Base-by-base conservation (phyloP, 192 early-diverging fungal species). In the Umbelopsis isabellina region DNA sequence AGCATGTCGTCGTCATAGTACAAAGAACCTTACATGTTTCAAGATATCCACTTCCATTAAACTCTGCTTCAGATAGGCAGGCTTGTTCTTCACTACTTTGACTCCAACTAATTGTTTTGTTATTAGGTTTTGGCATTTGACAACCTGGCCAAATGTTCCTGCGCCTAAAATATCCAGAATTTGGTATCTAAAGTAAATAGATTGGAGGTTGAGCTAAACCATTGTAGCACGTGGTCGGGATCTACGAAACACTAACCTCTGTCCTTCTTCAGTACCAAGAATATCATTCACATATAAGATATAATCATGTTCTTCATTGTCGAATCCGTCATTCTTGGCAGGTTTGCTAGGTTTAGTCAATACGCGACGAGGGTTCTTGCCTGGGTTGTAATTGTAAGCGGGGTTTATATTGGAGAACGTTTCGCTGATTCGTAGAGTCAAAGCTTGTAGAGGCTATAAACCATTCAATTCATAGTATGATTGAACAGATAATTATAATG, bases 91-190 rank as follows among this genome's bases (percentile, higher is more conserved):
- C 69, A 99, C 96, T 22, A 99, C 93, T 80, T 99, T 99, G 49
- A 98, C 89, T 25, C 94, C 98, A 20, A 95, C 91, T 30, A 91
- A 74, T 49, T 93, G 91, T 78, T 91, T 89, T 6, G 95, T 97
- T 75, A 89, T 92, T 51, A 93, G 76, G 72, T 98, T 94, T 64
- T 89, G 88, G 74, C 96, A 98, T 77, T 94, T 96, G 23, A 92
- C 95, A 4, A 99, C 98, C 78, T 99, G 98, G 4, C 98, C 98
- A 88, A 99, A 99, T 2, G 98, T 98, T 47, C 98, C 98, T 80
- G 91, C 89, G 15, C 98, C 98, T 11, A 99, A 83, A 41, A 95
- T 87, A 75, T 98, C 96, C 65, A 96, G 69, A 68, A 99, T 97
- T 47, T 91, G 77, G 81, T 93, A 99, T 72, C 91, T 93, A 74